Conservation (phyloP, 1,284 basidiomycete species). For the Apiotrichum gracile region DNA sequence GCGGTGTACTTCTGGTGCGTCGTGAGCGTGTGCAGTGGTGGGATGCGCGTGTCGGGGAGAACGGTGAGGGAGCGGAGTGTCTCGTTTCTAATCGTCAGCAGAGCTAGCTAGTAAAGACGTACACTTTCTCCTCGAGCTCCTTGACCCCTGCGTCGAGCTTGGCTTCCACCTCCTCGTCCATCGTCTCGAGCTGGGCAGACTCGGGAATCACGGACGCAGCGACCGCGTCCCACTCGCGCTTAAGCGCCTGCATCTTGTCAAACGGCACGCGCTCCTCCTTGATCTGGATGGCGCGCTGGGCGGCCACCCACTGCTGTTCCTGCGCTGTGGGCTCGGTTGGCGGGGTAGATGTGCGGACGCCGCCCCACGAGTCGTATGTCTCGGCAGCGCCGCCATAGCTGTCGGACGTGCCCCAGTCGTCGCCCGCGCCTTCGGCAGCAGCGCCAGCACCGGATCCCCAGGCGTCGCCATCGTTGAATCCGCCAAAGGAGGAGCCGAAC, state of each 20-base stretch:
- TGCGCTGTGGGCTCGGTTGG: neutral
- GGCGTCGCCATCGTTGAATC: neutral
- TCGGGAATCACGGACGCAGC: constrained; percentile 20
- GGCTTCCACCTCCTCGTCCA: constrained; percentile 23
- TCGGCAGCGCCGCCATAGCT: neutral
- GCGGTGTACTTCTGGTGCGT: constrained; percentile 36
- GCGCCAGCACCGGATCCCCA: neutral
- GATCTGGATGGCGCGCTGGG: constrained; percentile 29
- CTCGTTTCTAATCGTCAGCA: constrained; percentile 20
- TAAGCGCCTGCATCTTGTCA: constrained; percentile 31
- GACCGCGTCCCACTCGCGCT: constrained; percentile 37
- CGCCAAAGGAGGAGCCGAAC: constrained; percentile 2
- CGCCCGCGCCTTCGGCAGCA: neutral
- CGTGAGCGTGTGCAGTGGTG: constrained; percentile 28
- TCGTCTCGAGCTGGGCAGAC: constrained; percentile 18
- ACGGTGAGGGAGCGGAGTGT: constrained; percentile 23
- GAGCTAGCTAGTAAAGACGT: constrained; percentile 5
- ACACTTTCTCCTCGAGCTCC: constrained; percentile 26
- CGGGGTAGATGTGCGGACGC: constrained; percentile 1
- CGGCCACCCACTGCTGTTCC: constrained; percentile 40
- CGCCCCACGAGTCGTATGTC: constrained; percentile 25
- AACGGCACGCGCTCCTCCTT: constrained; percentile 35
- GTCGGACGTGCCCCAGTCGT: constrained; percentile 2
- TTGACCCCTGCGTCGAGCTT: constrained; percentile 21
- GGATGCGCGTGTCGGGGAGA: constrained; percentile 35